Evolutionary conservation across 2,329 filamentous ascomycete genomes (phyloP).

Genomic region (Penicillium crustosum): DNA sequence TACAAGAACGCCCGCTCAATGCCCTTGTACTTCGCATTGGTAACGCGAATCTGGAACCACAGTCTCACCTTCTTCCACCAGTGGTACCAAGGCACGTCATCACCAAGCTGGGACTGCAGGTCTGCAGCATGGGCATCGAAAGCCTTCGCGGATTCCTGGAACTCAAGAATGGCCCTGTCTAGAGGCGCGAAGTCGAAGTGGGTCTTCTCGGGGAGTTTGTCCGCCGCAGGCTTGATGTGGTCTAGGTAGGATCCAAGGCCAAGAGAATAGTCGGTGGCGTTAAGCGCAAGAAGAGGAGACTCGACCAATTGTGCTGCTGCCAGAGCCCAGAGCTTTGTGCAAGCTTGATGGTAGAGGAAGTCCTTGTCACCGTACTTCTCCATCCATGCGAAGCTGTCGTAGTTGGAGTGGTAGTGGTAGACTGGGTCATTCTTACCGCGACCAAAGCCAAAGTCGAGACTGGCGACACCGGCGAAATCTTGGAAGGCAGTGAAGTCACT

Average conservation of each 20-base stretch:
- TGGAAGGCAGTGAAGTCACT: conserved; percentile 76
- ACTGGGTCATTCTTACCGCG: conserved; percentile 46
- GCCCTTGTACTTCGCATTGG: conserved; percentile 80
- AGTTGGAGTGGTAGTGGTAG: conserved; percentile 81
- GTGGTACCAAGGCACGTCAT: conserved; percentile 74
- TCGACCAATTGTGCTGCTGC: conserved; percentile 63
- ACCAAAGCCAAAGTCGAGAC: conserved; percentile 63
- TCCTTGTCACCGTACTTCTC: conserved; percentile 67
- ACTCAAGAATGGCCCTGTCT: conserved; percentile 49
- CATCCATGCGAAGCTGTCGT: conserved; percentile 85
- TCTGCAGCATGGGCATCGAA: conserved; percentile 55
- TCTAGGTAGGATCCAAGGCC: conserved; percentile 52
- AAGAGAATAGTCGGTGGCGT: conserved; percentile 63
- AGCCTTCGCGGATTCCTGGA: conserved; percentile 48
- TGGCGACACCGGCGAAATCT: conserved; percentile 67
- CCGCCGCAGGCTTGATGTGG: conserved; percentile 29
- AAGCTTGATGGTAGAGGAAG: conserved; percentile 61
- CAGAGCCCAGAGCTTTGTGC: conserved; percentile 65
- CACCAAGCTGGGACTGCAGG: conserved; percentile 50
- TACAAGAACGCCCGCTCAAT: conserved; percentile 81
- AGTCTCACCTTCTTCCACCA: conserved; percentile 67
- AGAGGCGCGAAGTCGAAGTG: conserved; percentile 48
- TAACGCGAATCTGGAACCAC: conserved; percentile 60
- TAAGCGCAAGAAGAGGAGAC: conserved; percentile 62
- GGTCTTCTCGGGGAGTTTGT: conserved; percentile 23